Percentiles rank a stretch among this genome's conserved stretches.
Evolutionary conservation across 352 stramenopile genomes (phyloP).

Genomic region (Globisporangium megalacanthum): DNA sequence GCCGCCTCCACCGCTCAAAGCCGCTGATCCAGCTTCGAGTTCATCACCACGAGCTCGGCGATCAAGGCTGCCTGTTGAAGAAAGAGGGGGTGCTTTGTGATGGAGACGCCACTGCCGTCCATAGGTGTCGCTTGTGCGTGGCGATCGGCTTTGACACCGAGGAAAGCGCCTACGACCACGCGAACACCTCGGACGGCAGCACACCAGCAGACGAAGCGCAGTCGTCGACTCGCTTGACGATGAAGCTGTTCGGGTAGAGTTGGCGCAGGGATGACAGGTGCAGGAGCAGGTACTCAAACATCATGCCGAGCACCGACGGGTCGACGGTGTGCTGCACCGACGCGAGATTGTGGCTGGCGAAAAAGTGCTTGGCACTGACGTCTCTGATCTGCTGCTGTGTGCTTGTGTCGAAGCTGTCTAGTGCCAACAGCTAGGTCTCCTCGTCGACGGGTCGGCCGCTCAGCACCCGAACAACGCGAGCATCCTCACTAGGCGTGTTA

Average conservation of each 20-base stretch:
- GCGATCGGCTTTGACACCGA: no score
- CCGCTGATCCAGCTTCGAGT: not conserved
- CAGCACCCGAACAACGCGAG: slow-evolving; percentile 15
- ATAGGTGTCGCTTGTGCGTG: no score
- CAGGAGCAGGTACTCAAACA: not conserved
- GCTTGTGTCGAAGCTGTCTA: not conserved
- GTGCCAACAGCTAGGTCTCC: not conserved
- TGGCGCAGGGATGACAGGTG: not conserved
- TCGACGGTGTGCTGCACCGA: not conserved
- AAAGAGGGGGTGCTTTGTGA: no score
- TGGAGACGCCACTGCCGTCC: no score
- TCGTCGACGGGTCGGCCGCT: slow-evolving; percentile 16
- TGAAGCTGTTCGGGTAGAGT: not conserved
- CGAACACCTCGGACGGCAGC: no score
- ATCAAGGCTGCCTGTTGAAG: no score
- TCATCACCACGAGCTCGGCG: no score
- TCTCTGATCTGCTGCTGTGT: not conserved
- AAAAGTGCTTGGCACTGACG: not conserved
- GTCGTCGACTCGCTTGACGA: not conserved
- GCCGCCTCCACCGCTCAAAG: no score
- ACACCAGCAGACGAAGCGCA: no score
- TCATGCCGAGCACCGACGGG: not conserved
- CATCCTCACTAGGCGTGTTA: slow-evolving; percentile 23
- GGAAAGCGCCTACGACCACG: no score
- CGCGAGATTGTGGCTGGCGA: not conserved